Evolutionary conservation across 2,329 filamentous ascomycete genomes (phyloP).

Genomic region (Camillea tinctor): DNA sequence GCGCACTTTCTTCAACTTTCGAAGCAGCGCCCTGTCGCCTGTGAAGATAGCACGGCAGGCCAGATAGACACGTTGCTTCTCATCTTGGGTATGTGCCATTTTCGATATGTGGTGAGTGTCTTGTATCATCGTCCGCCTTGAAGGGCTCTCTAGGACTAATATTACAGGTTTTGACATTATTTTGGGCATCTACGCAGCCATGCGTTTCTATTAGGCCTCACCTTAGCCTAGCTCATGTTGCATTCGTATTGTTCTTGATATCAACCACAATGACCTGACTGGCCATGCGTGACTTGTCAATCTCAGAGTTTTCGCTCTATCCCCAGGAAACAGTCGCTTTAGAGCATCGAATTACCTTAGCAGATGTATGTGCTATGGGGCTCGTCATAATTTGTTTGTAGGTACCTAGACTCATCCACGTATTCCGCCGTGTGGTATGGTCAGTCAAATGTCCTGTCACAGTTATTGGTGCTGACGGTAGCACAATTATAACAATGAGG

Average conservation of each 20-base stretch:
- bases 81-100: neutral
- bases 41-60: constrained; percentile 28
- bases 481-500: too few relatives aligned
- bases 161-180: neutral
- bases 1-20: constrained; percentile 23
- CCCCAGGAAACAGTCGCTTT: neutral
- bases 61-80: constrained; percentile 28
- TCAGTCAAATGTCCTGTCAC: neutral
- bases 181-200: neutral
- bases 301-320: neutral
- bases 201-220: neutral
- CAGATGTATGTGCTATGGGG: neutral
- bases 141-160: neutral
- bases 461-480: neutral
- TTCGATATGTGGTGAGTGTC: neutral
- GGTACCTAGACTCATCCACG: neutral
- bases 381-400: neutral
- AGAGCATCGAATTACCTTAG: neutral
- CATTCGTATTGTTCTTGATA: neutral
- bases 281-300: neutral
- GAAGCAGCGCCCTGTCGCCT: constrained; percentile 24
- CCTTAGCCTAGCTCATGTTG: neutral
- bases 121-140: neutral
- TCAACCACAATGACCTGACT: neutral
- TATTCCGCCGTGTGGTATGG: neutral